A percentile compares a stretch with the other conserved stretches of the same genome.
phyloP scores from a whole-genome alignment of 176 grass and related monocot species.

The Puya raimondii region DNA sequence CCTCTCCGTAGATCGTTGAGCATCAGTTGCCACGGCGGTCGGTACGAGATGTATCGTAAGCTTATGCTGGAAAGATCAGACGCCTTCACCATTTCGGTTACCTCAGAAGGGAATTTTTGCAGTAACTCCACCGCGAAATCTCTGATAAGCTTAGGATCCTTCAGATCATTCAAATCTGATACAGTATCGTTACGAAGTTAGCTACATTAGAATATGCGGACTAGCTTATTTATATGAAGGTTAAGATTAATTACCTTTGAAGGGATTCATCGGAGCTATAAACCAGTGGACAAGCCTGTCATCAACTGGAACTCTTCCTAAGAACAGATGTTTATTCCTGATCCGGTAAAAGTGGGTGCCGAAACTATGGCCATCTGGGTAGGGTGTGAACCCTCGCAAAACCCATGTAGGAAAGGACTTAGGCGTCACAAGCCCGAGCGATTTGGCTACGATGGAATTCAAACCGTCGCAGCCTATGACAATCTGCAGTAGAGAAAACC shows the following conservation, averaged over 20 bases:
- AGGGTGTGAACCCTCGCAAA: constrained; percentile 24
- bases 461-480: constrained; percentile 35
- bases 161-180: not conserved
- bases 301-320: constrained; percentile 28
- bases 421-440: constrained; percentile 14
- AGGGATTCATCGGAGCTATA: not conserved
- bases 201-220: not conserved
- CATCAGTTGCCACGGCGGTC: constrained; percentile 34
- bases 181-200: not conserved
- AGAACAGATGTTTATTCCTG: not conserved
- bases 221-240: not conserved
- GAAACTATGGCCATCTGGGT: constrained; percentile 13
- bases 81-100: constrained; percentile 20
- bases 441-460: constrained; percentile 29
- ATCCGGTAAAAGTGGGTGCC: constrained; percentile 2
- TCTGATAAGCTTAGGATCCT: not conserved
- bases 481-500: constrained; percentile 14
- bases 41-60: constrained; percentile 16
- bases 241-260: not conserved
- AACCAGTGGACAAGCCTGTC: constrained; percentile 18
- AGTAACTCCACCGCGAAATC: constrained; percentile 13
- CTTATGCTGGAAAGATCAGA: constrained; percentile 24
- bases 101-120: constrained; percentile 12
- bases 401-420: constrained; percentile 9
- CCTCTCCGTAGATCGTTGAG: constrained; percentile 18